phyloP scores from a whole-genome alignment of 163 green algal species.

The Coccomyxa subellipsoidea region DNA sequence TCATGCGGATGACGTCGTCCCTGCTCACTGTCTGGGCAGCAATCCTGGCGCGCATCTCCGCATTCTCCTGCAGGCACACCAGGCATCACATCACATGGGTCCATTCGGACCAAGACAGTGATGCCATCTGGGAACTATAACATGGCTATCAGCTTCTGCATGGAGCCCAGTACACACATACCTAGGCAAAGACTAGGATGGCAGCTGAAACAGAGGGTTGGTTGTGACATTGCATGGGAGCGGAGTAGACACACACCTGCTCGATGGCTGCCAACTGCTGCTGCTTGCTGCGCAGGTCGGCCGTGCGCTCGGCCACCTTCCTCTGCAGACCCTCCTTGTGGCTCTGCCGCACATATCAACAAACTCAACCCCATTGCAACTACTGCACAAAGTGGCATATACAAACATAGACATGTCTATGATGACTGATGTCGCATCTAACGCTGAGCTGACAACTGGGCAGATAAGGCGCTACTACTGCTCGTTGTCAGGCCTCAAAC shows the following conservation, averaged over 20 bases:
- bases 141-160: too few species aligned
- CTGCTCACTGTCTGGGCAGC: conserved; percentile 64
- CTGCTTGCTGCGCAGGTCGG: conserved; percentile 60
- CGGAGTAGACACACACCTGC: conserved; percentile 15
- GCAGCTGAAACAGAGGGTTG: too few species aligned
- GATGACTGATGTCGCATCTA: too few species aligned
- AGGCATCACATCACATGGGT: neutral
- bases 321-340: conserved; percentile 58
- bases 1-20: conserved; percentile 70
- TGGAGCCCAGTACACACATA: too few species aligned
- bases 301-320: conserved; percentile 68
- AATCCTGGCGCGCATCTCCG: conserved; percentile 43
- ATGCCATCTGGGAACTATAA: neutral
- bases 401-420: too few species aligned
- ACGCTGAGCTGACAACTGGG: too few species aligned
- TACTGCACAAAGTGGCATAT: too few species aligned
- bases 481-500: too few species aligned
- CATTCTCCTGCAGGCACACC: conserved; percentile 34
- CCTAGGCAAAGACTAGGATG: too few species aligned
- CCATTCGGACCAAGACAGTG: neutral
- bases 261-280: conserved; percentile 48
- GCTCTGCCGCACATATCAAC: conserved; percentile 35
- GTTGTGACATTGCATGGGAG: neutral
- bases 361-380: too few species aligned
- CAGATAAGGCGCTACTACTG: too few species aligned